A percentile compares a stretch with the other conserved stretches of the same genome.
Conservation (phyloP, 345 rosid species). For the Viola odorata region DNA sequence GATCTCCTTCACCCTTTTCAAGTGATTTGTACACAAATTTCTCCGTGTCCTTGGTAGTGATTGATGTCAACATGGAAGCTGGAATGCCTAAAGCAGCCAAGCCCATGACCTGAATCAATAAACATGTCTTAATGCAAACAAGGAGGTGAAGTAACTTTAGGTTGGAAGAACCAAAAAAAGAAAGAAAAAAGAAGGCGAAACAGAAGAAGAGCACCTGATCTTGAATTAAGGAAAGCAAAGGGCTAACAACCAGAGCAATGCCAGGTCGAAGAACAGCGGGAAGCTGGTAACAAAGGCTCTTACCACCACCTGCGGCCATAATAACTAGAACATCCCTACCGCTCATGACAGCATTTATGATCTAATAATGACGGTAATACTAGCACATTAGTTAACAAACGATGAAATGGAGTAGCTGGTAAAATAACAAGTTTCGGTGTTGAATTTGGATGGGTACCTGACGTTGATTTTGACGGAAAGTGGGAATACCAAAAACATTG, state of each 20-base stretch:
- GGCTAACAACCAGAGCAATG: constrained; percentile 81
- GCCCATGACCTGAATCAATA: constrained; percentile 74
- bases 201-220: constrained; percentile 61
- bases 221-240: constrained; percentile 86
- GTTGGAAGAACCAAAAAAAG: not conserved
- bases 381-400: too few relatives aligned
- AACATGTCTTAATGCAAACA: constrained; percentile 2
- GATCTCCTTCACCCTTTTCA: constrained; percentile 80
- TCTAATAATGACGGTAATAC: too few relatives aligned
- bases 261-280: constrained; percentile 73
- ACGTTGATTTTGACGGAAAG: constrained; percentile 76
- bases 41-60: constrained; percentile 79
- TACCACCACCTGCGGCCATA: constrained; percentile 99
- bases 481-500: constrained; percentile 75
- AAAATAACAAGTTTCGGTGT: not conserved
- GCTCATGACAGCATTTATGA: constrained; percentile 77
- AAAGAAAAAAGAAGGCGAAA: not conserved
- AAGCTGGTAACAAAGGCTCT: constrained; percentile 96
- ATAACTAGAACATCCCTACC: constrained; percentile 82
- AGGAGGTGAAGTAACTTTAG: not conserved
- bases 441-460: constrained; percentile 38
- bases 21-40: constrained; percentile 85
- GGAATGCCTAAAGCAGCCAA: constrained; percentile 79
- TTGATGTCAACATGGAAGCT: constrained; percentile 80
- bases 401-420: not conserved